Base-by-base conservation (phyloP, 129 eudicot genomes). In the Smallanthus sonchifolius region DNA sequence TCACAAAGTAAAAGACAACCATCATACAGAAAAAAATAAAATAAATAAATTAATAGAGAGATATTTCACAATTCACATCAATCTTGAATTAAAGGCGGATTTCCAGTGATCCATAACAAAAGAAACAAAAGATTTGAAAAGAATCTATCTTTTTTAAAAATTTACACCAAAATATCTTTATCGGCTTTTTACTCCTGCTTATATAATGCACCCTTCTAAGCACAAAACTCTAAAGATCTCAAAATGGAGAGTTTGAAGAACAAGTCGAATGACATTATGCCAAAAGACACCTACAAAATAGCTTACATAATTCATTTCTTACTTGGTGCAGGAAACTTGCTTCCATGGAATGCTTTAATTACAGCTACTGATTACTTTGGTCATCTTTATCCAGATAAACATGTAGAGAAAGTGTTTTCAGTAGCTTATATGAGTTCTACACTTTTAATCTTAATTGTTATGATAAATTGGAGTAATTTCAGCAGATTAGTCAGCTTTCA, bases 241-340 rank as follows among this genome's bases (percentile, higher is more conserved):
- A 70, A 74, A 63, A 86, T 86, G 87, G 91, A 84, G 83, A 56
- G 28, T 15, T 45, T 71, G 19, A 86, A 87, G 79, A 70, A 15
- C 48, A 35, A 66, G 3, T 75, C 64, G 30, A 70, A 75, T 69
- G 79, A 65, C 38, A 42, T 43, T 55, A 83, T 79, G 57, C 82
- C 88, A 35, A 84, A 69, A 78, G 97, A 89, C 70, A 82, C 85
- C 19, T 85, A 85, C 83, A 89, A 84, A 67, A 67, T 89, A 10
- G 91, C 91, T 8, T 92, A 92, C 34, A 72, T 82, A n/a, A 69
- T 92, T 80, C 91, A 89, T 72, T 92, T 92, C 79, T 69, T 92
- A 63, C 94, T 92, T 52, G 97, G 97, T n/a, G 97, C 96, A 8
- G 97, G 97, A 32, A 92, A 85, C 69, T 83, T 92, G 72, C 87